Evolutionary conservation across 2,329 filamentous ascomycete genomes (phyloP), one percentile per base, ranked within the genome.

Genomic region (Fusarium sp.): DNA sequence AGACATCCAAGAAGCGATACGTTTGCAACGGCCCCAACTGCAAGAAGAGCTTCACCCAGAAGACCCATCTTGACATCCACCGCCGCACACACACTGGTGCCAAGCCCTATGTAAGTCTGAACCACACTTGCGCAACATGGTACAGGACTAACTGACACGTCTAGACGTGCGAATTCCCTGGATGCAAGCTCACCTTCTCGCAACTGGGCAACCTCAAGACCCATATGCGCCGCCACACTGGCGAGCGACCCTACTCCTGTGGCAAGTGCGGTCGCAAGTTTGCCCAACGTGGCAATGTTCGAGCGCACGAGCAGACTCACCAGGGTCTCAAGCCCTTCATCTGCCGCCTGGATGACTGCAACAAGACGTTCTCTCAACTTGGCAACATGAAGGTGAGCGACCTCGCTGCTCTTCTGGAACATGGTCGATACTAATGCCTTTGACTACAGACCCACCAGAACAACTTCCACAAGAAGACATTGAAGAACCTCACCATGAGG

Each of bases 131-230:
- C 31, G 24, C 10, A 14, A 51, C 24, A 51, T 8, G 27, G 27
- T 31, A 31, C 46, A 51, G 38, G 46, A 5, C 35, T 14, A 9
- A 64, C 79, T 83, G 67, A 81, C 75, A 57, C 33, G n/a, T 33
- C 5, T 67, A 90, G 91, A 80, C 87, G 22, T 97, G 94, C 85
- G 91, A 90, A 72, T 88, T 93, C 73, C 88, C 90, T 4, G 88
- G 88, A 6, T 98, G 96, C 81, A 91, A 90, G 27, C 92, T 94
- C 76, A 88, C 90, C 12, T 98, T 98, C 81, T 96, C 94, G 16
- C 96, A 98, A 81, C 87, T 94, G 9, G 96, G 96, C 12, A 98
- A 98, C 79, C 87, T 98, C 56, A 96, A 95, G 91, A 97, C 94
- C 11, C 96, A 98, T 81, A 91, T 95, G 81, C 90, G 94, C 70